These are phyloP conservation scores for Penicillium crystallinum DNA, from an alignment of 495 filamentous ascomycete genomes.

Conservation along the genomic window DNA sequence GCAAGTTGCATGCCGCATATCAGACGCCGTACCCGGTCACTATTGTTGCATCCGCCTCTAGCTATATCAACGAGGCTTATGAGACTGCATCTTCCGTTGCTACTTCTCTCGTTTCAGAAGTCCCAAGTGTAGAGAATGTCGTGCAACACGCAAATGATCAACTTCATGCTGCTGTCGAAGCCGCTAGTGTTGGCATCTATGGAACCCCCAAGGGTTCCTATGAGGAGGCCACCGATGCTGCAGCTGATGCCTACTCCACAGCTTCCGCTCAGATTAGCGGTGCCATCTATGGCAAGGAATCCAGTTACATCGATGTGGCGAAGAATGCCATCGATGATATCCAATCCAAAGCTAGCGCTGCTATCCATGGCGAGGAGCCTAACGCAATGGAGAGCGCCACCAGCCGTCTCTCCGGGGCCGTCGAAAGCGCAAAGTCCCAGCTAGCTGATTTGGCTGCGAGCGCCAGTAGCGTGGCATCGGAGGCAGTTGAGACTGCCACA, in stretches of 20 bases:
- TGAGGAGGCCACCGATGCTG: conserved; percentile 50
- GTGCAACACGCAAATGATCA: conserved; percentile 51
- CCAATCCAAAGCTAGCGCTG: conserved; percentile 48
- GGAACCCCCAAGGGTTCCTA: conserved; percentile 51
- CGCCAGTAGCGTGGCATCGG: conserved; percentile 32
- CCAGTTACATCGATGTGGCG: conserved; percentile 45
- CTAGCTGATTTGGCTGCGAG: conserved; percentile 39
- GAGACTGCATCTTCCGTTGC: conserved; percentile 51
- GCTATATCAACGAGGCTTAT: conserved; percentile 53
- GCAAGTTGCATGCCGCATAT: conserved; percentile 61
- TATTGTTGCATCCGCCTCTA: conserved; percentile 47
- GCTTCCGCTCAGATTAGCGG: conserved; percentile 45
- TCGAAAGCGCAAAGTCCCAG: conserved; percentile 46
- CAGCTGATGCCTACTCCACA: conserved; percentile 44
- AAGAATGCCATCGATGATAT: conserved; percentile 45
- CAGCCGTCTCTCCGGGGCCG: conserved; percentile 37
- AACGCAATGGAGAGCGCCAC: conserved; percentile 53
- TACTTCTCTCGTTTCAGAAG: conserved; percentile 48
- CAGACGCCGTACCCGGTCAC: conserved; percentile 49
- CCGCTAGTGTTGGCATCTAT: conserved; percentile 55
- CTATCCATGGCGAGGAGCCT: conserved; percentile 51
- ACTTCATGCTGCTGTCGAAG: conserved; percentile 55
- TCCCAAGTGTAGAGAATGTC: conserved; percentile 54
- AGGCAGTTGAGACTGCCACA: conserved; percentile 36
- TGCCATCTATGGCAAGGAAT: conserved; percentile 52